Evolutionary conservation across 2,329 filamentous ascomycete genomes (phyloP), one percentile per base, ranked within the genome.

Genomic region (Ophiostoma piceae): DNA sequence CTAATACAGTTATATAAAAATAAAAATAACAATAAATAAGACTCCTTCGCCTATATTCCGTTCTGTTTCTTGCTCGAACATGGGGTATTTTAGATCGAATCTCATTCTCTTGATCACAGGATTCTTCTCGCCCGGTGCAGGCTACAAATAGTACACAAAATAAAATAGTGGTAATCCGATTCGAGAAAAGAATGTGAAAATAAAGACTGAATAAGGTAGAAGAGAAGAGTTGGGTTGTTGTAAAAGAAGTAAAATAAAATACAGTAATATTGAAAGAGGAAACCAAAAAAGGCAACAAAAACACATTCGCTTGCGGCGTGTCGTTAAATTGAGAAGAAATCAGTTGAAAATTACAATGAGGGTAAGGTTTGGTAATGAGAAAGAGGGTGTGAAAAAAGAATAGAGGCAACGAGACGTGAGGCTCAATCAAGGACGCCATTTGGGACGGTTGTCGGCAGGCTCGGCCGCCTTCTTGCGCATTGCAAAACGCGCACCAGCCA

Each of bases 371-470:
- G 12, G 32, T 67, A 67, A 26, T 29, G 35, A 57, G 62, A 70
- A 43, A 35, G 57, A 35, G 8, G 51, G 51, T 22, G 26, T 43
- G 22, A 1, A 35, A 62, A 67, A 7, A 60, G 26, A 35, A 66
- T 51, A 9, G 62, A 68, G 5, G 35, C 26, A 37, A 62, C 35
- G 19, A 47, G n/a, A 7, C 16, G 0, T 35, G 35, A 54, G n/a
- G 73, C 75, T 87, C 1, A 71, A 41, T 87, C 1, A 71, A 41
- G 47, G 66, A 39, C 70, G 80, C 85, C 85, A 87, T 71, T 82
- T 80, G 16, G 84, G 85, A 74, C 81, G 84, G 67, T 79, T 81
- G 1, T 75, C 67, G 35, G 80, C 76, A n/a, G 76, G 71, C 19
- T 78, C 77, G 5, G 74, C 71, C 11, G 74, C 73, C 35, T 78